Base-by-base conservation (phyloP, 2,329 filamentous ascomycete genomes). In the Alternaria brassicicola region DNA sequence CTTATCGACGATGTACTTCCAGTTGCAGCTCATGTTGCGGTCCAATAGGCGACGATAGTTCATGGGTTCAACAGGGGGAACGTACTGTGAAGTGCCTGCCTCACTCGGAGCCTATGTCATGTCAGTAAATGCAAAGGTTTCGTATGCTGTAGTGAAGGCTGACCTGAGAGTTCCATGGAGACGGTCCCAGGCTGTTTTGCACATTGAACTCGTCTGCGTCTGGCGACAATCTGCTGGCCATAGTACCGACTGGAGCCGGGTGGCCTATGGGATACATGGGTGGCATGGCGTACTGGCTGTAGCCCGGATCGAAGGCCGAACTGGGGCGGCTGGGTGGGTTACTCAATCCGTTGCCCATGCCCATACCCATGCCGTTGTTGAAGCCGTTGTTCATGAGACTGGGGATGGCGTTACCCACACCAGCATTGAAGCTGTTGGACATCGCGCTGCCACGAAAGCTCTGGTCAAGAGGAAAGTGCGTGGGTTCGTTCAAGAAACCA, bases 1-100 rank as follows among this genome's bases (percentile, higher is more conserved):
- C 83, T 98, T 98, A 82, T 99, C 94, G 54, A 99, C 95, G 69
- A 99, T 97, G 76, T 97, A 97, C 80, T 95, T 96, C 95, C 94
- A 99, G 81, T 99, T 96, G 80, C 94, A 98, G 72, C 91, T 96
- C 78, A 96, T 92, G 75, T 94, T 97, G 73, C 93, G 93, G 74
- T 99, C 95, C 45, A 98, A 87, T 36, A 99, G 85, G 55, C 93
- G 93, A 60, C 95, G 93, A 73, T 98, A 99, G 79, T 99, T 98
- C 70, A 98, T 85, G 10, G 94, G 95, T 78, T 99, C 95, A 6
- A 91, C 90, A 3, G 93, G 89, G 10, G 91, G 89, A 26, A 97
- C 81, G 74, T 96, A 97, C 1, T 91, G 95, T 25, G 68, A 48
- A 45, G 38, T 58, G 31, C 67, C 67, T 25, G 63, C 57, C 42